Conservation (phyloP, 2,329 filamentous ascomycete species). For the Cladosporium sphaerospermum region DNA sequence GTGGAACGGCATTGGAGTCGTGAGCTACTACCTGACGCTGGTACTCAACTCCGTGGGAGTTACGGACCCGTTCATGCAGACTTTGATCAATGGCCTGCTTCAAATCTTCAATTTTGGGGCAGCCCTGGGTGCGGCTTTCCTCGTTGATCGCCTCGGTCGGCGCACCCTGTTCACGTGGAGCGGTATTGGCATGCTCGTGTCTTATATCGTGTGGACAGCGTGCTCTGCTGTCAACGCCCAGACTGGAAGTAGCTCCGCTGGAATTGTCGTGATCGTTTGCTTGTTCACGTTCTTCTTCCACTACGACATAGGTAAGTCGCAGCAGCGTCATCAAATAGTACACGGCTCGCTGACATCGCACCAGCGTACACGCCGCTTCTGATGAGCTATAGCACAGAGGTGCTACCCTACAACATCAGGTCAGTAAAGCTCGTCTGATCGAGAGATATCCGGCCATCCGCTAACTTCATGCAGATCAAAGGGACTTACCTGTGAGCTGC, state of each 20-base stretch:
- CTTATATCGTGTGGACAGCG: slow-evolving; percentile 39
- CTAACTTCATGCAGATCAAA: slow-evolving; percentile 16
- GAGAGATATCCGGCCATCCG: neutral
- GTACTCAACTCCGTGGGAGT: slow-evolving; percentile 29
- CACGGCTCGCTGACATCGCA: neutral
- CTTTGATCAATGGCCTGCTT: slow-evolving; percentile 24
- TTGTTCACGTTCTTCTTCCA: slow-evolving; percentile 53
- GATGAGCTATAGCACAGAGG: slow-evolving; percentile 12
- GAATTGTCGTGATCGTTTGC: slow-evolving; percentile 46
- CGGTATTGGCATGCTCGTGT: slow-evolving; percentile 44
- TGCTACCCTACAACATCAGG: slow-evolving; percentile 24
- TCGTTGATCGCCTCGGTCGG: slow-evolving; percentile 36
- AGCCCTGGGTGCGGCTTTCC: slow-evolving; percentile 33
- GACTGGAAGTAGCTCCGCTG: slow-evolving; percentile 31
- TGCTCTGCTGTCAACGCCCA: slow-evolving; percentile 46
- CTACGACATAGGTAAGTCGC: slow-evolving; percentile 48
- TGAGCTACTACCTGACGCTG: slow-evolving; percentile 23
- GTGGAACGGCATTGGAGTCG: slow-evolving; percentile 20
- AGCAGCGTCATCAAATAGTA: no score
- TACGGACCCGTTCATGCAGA: slow-evolving; percentile 22
- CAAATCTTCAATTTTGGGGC: slow-evolving; percentile 38
- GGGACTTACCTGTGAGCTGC: slow-evolving; percentile 21
- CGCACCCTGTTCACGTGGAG: slow-evolving; percentile 43
- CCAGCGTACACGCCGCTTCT: slow-evolving; percentile 18
- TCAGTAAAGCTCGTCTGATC: slow-evolving; percentile 12